Evolutionary conservation across 2,329 filamentous ascomycete genomes (phyloP), one percentile per base, ranked within the genome.

Genomic region (Ceratocystis albifundus): DNA sequence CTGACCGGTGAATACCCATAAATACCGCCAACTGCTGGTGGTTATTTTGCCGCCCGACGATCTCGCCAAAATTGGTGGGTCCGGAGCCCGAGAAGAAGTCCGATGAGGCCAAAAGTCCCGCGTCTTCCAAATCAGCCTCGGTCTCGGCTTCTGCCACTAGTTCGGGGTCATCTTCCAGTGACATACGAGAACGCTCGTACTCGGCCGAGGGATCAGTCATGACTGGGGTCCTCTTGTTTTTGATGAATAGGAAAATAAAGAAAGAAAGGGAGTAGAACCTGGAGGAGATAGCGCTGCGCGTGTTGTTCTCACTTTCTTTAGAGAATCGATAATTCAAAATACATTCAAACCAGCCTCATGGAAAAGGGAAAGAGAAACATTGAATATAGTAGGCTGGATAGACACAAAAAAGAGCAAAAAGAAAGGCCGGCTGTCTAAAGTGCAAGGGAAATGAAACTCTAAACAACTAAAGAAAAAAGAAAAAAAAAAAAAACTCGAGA

Each of bases 1-100:
- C 59, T 66, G 28, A 69, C 69, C 69, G 57, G 61, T 70, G 70
- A 64, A 69, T 69, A 8, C 67, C 68, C 30, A 67, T 25, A 44
- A 68, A 70, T 22, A 70, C 67, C 1, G 68, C 66, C 22, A 66
- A 57, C 48, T 59, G 36, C 61, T 62, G 61, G 55, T 63, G 57
- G 25, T 57, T 65, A 1, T 55, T 48, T 30, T 53, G 61, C 28
- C 66, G 64, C 7, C 41, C 64, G 20, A 59, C 55, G 5, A 68
- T 65, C 46, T 68, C 66, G 4, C 66, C 66, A 63, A 68, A 68
- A 32, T 44, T 66, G 32, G 65, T 68, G 6, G 50, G 36, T 5
- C 64, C 66, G 30, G 66, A 10, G 3, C 64, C 66, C 20, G 61
- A 63, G 12, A 65, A 55, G 36, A 65, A 65, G 57, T 28, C 17